phyloP scores from a whole-genome alignment of 163 green algal species.

The Chlorella variabilis region DNA sequence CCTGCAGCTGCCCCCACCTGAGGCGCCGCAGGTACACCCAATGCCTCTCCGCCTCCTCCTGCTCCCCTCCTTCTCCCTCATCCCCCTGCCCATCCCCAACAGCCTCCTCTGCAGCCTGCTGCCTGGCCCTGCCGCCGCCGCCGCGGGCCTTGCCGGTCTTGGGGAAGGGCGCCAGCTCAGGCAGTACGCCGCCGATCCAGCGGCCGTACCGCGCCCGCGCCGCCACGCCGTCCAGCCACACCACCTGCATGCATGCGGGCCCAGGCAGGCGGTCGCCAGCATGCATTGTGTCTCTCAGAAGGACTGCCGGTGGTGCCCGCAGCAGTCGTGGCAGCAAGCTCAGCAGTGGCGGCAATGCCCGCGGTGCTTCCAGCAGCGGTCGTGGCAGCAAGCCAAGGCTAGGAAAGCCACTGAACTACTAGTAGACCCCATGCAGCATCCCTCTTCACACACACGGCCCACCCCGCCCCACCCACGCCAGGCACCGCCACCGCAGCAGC shows the following conservation, averaged over 20 bases:
- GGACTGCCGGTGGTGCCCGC: no score
- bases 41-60: conserved; percentile 26
- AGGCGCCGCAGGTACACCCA: conserved; percentile 68
- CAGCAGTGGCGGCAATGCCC: no score
- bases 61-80: background rate
- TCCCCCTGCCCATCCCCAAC: background rate
- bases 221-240: conserved; percentile 72
- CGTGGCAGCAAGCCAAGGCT: no score
- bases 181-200: conserved; percentile 67
- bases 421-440: background rate
- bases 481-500: no score
- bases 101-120: conserved; percentile 2
- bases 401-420: no score
- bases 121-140: conserved; percentile 23
- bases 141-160: conserved; percentile 35
- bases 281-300: no score
- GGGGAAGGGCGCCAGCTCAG: conserved; percentile 58
- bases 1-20: conserved; percentile 27
- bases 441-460: background rate
- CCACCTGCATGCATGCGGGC: conserved; percentile 55
- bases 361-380: no score
- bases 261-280: no score
- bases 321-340: no score
- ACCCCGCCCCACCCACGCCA: no score
- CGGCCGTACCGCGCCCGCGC: conserved; percentile 72